These are phyloP conservation scores for Pseudozyma thailandica DNA, from an alignment of 1,284 basidiomycete species.

Conservation along the genomic window DNA sequence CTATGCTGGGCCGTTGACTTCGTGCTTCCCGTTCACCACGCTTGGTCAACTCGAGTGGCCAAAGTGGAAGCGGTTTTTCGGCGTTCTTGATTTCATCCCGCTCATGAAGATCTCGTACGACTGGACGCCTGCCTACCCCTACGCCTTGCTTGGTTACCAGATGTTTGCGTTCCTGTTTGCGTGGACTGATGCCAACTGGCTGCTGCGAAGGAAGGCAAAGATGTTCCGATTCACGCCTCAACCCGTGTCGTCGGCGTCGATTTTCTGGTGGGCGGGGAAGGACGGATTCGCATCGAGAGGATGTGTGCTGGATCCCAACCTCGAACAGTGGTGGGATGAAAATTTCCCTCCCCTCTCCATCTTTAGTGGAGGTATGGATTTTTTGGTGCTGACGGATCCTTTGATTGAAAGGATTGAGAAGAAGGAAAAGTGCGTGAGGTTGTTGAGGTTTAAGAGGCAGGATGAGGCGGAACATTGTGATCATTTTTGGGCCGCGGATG, in stretches of 20 bases:
- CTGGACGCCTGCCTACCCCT: conserved; percentile 71
- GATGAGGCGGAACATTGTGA: conserved; percentile 71
- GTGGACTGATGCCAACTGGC: conserved; percentile 77
- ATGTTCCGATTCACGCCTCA: conserved; percentile 77
- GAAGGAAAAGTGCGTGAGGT: conserved; percentile 69
- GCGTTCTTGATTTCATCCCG: conserved; percentile 75
- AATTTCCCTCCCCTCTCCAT: conserved; percentile 74
- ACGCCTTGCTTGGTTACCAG: conserved; percentile 69
- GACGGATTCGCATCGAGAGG: conserved; percentile 74
- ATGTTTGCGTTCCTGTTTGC: conserved; percentile 75
- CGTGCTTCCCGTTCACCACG: conserved; percentile 73
- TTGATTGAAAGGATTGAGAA: conserved; percentile 57
- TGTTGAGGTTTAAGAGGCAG: conserved; percentile 72
- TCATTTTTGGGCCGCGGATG: conserved; percentile 73
- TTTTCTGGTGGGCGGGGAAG: conserved; percentile 75
- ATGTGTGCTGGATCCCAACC: conserved; percentile 72
- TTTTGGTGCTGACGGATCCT: conserved; percentile 63
- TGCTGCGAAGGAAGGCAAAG: conserved; percentile 72
- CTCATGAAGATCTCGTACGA: conserved; percentile 75
- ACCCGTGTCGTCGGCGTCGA: conserved; percentile 72
- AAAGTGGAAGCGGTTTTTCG: conserved; percentile 74
- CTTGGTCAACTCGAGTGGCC: conserved; percentile 70
- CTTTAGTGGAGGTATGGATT: conserved; percentile 70
- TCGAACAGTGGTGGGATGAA: conserved; percentile 73
- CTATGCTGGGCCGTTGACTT: conserved; percentile 74